Base-by-base conservation (phyloP, 2,329 filamentous ascomycete species). In the Phialophora expanda region DNA sequence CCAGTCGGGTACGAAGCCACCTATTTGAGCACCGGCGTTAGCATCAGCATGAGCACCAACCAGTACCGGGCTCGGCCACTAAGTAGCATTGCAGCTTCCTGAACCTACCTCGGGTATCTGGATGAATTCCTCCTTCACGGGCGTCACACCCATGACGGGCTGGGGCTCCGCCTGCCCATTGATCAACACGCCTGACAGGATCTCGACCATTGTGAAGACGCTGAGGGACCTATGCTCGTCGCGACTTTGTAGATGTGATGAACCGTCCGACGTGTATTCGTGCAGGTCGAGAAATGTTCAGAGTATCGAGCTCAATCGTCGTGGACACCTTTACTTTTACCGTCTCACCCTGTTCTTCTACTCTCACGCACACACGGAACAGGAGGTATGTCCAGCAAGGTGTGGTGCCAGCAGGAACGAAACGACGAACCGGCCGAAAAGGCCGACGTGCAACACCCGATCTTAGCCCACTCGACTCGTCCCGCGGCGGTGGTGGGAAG, bases 91-190 rank as follows among this genome's bases (percentile, higher is more conserved):
- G 6, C 38, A 8, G 17, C 17, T 5, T 44, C 38, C 20, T 24
- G 17, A 22, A 44, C 51, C 61, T 48, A 68, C 67, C 56, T 69
- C 67, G 48, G 67, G 67, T n/a, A 69, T 62, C 12, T 62, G 44
- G 44, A 69, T 66, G 46, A 69, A 66, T 34, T 65, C 56, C 28
- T 53, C 64, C 78, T 80, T 66, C 74, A 76, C 46, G 75, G 76
- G 17, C 72, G 73, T 9, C 67, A 79, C 64, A 76, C 77, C 26
- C 76, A 80, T 44, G 74, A 30, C 20, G 46, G 75, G 14, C 78
- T 76, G 62, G 78, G 78, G 7, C 74, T 44, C n/a, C 17, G 38
- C 14, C 38, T 80, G 61, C 75, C 73, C 63, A 44, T 64, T 68
- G 56, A 50, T 54, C 24, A 50, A 12, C 12, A 54, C 53, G 17